These are phyloP conservation scores for Gracilariopsis chorda DNA, from an alignment of 23 red algal species.

Conservation along the genomic window DNA sequence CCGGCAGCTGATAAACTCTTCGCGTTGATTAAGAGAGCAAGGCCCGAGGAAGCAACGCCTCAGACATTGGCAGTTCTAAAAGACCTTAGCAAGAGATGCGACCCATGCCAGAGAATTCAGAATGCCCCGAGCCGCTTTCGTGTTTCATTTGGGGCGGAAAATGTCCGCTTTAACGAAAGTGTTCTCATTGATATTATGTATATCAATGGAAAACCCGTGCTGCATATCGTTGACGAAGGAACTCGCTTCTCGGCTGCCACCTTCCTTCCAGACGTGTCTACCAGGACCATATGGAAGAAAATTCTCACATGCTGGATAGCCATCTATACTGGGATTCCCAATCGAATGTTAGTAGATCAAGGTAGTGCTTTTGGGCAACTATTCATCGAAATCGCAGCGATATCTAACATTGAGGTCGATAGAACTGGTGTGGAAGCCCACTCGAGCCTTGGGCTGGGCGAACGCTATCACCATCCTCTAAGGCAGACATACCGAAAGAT, in stretches of 20 bases:
- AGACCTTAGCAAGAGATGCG: background rate
- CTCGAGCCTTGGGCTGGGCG: conserved; percentile 4
- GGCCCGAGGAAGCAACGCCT: background rate
- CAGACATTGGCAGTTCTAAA: background rate
- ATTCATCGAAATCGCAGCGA: background rate
- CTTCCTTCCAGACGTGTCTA: conserved; percentile 14
- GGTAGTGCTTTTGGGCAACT: background rate
- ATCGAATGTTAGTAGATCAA: conserved; percentile 8
- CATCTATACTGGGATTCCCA: conserved; percentile 16
- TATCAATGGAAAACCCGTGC: background rate
- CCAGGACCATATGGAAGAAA: background rate
- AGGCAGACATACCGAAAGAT: background rate
- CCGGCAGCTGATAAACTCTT: conserved; percentile 12
- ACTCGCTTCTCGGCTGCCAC: background rate
- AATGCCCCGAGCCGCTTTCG: background rate
- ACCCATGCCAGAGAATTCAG: background rate
- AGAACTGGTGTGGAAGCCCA: background rate
- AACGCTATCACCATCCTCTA: conserved; percentile 14
- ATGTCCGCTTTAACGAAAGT: background rate
- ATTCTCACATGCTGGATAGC: background rate
- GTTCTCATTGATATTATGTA: conserved; percentile 46
- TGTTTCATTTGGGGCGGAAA: background rate
- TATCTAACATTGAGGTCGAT: background rate
- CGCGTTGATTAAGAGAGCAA: background rate
- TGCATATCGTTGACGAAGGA: conserved; percentile 36